These are phyloP conservation scores for Ceratobasidium sp. DNA, from an alignment of 1,284 basidiomycete species.

Conservation along the genomic window DNA sequence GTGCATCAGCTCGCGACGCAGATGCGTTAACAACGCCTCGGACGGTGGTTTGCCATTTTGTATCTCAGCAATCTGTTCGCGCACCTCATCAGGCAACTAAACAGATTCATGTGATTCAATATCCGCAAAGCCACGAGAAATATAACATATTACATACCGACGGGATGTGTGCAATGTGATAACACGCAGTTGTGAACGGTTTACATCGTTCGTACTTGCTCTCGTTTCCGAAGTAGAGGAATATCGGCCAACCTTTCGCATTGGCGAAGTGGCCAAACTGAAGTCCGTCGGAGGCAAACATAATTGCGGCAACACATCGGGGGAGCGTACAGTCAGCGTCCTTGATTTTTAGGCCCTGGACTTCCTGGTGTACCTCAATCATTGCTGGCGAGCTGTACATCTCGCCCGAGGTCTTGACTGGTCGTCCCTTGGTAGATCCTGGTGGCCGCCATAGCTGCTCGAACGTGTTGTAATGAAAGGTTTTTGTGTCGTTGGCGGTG, in stretches of 20 bases:
- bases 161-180: slow-evolving; percentile 58
- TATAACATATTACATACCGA: no score
- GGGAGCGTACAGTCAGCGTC: slow-evolving; percentile 54
- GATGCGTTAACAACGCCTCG: slow-evolving; percentile 54
- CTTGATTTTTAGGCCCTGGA: slow-evolving; percentile 36
- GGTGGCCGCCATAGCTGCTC: background rate
- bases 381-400: slow-evolving; percentile 7
- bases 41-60: background rate
- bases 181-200: slow-evolving; percentile 51
- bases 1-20: slow-evolving; percentile 59
- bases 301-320: slow-evolving; percentile 53
- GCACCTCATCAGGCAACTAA: slow-evolving; percentile 56
- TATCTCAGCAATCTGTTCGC: background rate
- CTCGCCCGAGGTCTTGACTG: background rate
- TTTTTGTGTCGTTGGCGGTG: background rate
- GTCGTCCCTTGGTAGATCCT: background rate
- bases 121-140: no score
- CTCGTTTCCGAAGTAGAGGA: slow-evolving; percentile 54
- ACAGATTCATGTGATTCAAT: no score
- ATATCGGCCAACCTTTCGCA: slow-evolving; percentile 58
- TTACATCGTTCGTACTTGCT: slow-evolving; percentile 56
- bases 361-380: slow-evolving; percentile 2
- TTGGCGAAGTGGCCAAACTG: slow-evolving; percentile 58
- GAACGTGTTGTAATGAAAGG: slow-evolving; percentile 13
- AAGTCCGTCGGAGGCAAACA: slow-evolving; percentile 60